phyloP scores from a whole-genome alignment of 1,139 yeast species.

The Wickerhamiella pararugosa region DNA sequence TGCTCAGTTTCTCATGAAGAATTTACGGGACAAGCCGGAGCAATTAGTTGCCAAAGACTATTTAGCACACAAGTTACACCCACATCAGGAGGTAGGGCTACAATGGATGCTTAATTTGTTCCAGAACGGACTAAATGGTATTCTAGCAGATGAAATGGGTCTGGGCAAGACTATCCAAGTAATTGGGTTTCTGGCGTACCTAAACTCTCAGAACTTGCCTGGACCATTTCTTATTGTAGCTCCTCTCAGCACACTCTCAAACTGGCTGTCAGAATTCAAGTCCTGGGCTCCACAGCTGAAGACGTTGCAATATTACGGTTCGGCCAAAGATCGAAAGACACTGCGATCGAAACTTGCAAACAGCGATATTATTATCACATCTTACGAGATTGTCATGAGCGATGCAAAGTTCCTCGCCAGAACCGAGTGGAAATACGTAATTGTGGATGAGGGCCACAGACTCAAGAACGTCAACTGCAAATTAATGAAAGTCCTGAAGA shows the following conservation, averaged over 20 bases:
- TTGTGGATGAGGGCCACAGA: slow-evolving; percentile 95
- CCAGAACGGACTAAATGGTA: slow-evolving; percentile 90
- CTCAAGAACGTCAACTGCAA: slow-evolving; percentile 69
- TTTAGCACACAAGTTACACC: slow-evolving; percentile 58
- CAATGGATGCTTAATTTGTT: slow-evolving; percentile 81
- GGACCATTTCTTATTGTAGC: slow-evolving; percentile 85
- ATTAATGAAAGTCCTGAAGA: slow-evolving; percentile 54
- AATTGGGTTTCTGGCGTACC: slow-evolving; percentile 58
- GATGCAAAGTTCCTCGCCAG: slow-evolving; percentile 42
- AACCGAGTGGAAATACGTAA: slow-evolving; percentile 62
- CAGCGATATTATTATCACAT: slow-evolving; percentile 38
- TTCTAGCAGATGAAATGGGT: slow-evolving; percentile 95
- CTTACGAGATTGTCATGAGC: slow-evolving; percentile 65
- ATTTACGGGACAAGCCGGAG: slow-evolving; percentile 27
- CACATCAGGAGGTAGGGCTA: slow-evolving; percentile 77
- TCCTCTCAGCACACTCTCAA: slow-evolving; percentile 74
- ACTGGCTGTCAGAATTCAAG: slow-evolving; percentile 63
- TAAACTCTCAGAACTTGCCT: slow-evolving; percentile 59
- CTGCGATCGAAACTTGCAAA: not conserved
- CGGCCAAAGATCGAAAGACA: slow-evolving; percentile 36
- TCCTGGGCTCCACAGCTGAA: slow-evolving; percentile 56
- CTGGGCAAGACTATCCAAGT: slow-evolving; percentile 89
- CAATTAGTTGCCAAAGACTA: slow-evolving; percentile 17
- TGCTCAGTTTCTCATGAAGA: slow-evolving; percentile 69
- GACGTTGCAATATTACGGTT: slow-evolving; percentile 52